Evolutionary conservation across 148 eudicot species (phyloP).

Genomic region (Rhododendron ovatum): DNA sequence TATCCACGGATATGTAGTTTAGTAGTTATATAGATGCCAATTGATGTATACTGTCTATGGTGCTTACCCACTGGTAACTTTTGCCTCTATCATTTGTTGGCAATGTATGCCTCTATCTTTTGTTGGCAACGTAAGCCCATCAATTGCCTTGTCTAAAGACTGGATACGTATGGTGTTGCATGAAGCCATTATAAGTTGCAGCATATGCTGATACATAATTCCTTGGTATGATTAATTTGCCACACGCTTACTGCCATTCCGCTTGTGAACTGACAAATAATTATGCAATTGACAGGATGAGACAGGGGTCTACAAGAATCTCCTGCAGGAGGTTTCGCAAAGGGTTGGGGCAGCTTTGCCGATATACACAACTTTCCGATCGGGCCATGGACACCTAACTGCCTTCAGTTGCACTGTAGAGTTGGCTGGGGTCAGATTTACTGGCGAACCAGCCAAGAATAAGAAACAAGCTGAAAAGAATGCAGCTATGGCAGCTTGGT

Average conservation of each 20-base stretch:
- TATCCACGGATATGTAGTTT: background rate
- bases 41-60: background rate
- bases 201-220: background rate
- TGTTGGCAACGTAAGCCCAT: background rate
- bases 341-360: slow-evolving; percentile 57
- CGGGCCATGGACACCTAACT: slow-evolving; percentile 44
- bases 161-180: background rate
- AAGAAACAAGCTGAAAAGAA: slow-evolving; percentile 66
- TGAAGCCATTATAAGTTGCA: background rate
- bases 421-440: slow-evolving; percentile 45
- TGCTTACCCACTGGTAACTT: background rate
- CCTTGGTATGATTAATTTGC: background rate
- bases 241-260: background rate
- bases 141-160: background rate
- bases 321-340: slow-evolving; percentile 61
- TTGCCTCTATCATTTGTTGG: background rate
- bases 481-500: slow-evolving; percentile 66
- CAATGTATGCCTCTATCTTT: background rate
- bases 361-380: slow-evolving; percentile 36
- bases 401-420: slow-evolving; percentile 51
- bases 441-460: slow-evolving; percentile 58
- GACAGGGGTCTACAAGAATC: slow-evolving; percentile 61
- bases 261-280: background rate
- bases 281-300: slow-evolving; percentile 38
- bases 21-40: background rate